phyloP scores from a whole-genome alignment of 495 filamentous ascomycete species.

The Physcia stellaris region DNA sequence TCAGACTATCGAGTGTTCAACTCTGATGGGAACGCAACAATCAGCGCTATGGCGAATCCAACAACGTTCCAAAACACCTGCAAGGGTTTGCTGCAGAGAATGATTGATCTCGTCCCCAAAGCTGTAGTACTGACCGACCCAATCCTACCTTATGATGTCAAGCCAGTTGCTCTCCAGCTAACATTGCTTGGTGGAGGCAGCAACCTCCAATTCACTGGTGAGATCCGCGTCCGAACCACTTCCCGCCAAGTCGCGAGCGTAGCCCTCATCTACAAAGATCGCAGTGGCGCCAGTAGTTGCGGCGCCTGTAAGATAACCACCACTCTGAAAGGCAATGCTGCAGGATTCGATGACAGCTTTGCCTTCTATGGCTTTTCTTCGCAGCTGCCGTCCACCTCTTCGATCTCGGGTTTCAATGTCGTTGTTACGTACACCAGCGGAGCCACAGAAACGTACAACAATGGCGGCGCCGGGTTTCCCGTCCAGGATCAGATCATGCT shows the following conservation, averaged over 20 bases:
- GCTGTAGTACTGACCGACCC: conserved; percentile 36
- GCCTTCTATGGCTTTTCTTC: conserved; percentile 25
- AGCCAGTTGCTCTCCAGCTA: conserved; percentile 35
- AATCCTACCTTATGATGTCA: conserved; percentile 42
- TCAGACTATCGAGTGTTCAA: conserved; percentile 44
- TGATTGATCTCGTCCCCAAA: conserved; percentile 44
- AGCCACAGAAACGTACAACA: conserved; percentile 18
- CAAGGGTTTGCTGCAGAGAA: conserved; percentile 35
- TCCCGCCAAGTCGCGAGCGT: conserved; percentile 18
- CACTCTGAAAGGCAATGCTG: conserved; percentile 29
- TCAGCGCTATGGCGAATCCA: conserved; percentile 31
- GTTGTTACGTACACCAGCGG: conserved; percentile 14
- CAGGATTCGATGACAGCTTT: conserved; percentile 47
- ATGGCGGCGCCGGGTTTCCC: conserved; percentile 24
- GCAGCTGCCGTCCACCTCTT: conserved; percentile 16
- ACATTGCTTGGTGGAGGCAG: conserved; percentile 21
- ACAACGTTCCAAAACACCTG: conserved; percentile 29
- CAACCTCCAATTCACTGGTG: conserved; percentile 22
- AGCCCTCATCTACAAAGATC: conserved; percentile 22
- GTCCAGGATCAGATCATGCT: conserved; percentile 25
- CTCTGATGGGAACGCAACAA: conserved; percentile 40
- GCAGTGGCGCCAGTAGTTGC: conserved; percentile 19
- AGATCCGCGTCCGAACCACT: conserved; percentile 28
- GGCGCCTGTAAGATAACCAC: conserved; percentile 29
- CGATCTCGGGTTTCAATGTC: conserved; percentile 28